A percentile compares a stretch with the other conserved stretches of the same genome.
These are phyloP conservation scores for Penicillium simplicissimum DNA, from an alignment of 495 filamentous ascomycete species.

Conservation along the genomic window DNA sequence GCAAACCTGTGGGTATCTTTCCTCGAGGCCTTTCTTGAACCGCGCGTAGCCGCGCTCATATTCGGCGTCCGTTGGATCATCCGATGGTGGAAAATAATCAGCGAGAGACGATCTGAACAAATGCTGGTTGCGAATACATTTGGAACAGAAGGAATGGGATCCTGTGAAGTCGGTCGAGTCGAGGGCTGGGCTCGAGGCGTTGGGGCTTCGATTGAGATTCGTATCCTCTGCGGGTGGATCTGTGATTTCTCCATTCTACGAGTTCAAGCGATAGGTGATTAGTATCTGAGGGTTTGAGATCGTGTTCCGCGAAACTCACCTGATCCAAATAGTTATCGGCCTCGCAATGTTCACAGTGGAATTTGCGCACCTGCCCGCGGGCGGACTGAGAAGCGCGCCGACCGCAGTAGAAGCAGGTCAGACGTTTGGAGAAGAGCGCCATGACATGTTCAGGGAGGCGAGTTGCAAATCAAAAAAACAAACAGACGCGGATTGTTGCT, in stretches of 20 bases:
- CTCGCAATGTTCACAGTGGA: slow-evolving; percentile 72
- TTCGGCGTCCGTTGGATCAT: slow-evolving; percentile 62
- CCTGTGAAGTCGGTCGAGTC: slow-evolving; percentile 40
- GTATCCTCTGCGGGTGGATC: slow-evolving; percentile 72
- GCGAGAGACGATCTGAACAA: slow-evolving; percentile 66
- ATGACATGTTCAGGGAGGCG: slow-evolving; percentile 36
- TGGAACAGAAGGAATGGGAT: slow-evolving; percentile 68
- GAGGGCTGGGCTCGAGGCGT: slow-evolving; percentile 33
- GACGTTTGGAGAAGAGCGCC: slow-evolving; percentile 49
- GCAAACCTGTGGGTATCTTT: slow-evolving; percentile 83
- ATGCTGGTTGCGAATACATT: slow-evolving; percentile 81
- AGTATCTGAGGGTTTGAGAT: slow-evolving; percentile 2
- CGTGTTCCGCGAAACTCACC: slow-evolving; percentile 35
- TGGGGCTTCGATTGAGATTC: slow-evolving; percentile 27
- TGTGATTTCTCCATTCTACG: slow-evolving; percentile 77
- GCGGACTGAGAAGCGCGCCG: slow-evolving; percentile 55
- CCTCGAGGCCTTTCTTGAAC: slow-evolving; percentile 66
- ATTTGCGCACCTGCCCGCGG: slow-evolving; percentile 55
- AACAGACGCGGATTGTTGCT: slow-evolving; percentile 6
- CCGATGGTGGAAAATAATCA: slow-evolving; percentile 66
- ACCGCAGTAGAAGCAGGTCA: slow-evolving; percentile 80
- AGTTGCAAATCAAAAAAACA: neutral
- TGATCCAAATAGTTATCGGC: slow-evolving; percentile 80
- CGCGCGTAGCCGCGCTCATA: slow-evolving; percentile 57
- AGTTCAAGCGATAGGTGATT: neutral